Evolutionary conservation across 2,329 filamentous ascomycete species (phyloP).

Genomic region (Phialophora macrospora): DNA sequence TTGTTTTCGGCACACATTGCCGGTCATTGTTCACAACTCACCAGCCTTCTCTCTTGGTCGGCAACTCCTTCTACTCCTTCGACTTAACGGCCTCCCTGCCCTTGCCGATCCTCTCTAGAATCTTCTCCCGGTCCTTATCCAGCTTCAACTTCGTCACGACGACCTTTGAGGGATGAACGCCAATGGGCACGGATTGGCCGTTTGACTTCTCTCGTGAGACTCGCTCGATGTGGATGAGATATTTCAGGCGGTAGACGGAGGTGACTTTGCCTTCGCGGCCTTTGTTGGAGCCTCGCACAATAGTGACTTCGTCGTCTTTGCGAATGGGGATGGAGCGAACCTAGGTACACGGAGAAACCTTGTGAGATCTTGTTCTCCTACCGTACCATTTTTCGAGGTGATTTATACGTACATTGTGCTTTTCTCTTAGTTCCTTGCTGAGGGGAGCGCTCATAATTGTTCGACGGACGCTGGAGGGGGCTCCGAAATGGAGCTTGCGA

Average conservation of each 20-base stretch:
- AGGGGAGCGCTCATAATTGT: conserved; percentile 96
- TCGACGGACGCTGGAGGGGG: conserved; percentile 91
- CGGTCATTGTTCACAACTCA: conserved; percentile 3
- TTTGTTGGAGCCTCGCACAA: conserved; percentile 93
- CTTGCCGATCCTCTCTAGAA: conserved; percentile 54
- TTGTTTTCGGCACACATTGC: neutral
- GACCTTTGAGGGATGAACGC: conserved; percentile 94
- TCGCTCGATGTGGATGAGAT: conserved; percentile 95
- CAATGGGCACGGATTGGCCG: conserved; percentile 92
- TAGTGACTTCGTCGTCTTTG: conserved; percentile 94
- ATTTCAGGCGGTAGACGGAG: conserved; percentile 98
- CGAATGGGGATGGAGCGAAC: conserved; percentile 95
- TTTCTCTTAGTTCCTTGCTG: conserved; percentile 95
- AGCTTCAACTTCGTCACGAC: conserved; percentile 99
- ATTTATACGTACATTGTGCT: conserved; percentile 82
- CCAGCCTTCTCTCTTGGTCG: conserved; percentile 18
- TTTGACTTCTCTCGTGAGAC: conserved; percentile 96
- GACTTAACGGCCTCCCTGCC: conserved; percentile 51
- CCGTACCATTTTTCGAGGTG: neutral
- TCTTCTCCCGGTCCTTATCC: conserved; percentile 59
- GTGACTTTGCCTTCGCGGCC: conserved; percentile 98
- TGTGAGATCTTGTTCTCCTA: conserved; percentile 8
- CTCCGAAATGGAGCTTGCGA: conserved; percentile 97
- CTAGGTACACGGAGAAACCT: conserved; percentile 51
- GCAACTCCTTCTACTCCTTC: conserved; percentile 18